These are phyloP conservation scores for Parsonsia alboflavescens DNA, from an alignment of 257 asterid genomes.

Conservation along the genomic window DNA sequence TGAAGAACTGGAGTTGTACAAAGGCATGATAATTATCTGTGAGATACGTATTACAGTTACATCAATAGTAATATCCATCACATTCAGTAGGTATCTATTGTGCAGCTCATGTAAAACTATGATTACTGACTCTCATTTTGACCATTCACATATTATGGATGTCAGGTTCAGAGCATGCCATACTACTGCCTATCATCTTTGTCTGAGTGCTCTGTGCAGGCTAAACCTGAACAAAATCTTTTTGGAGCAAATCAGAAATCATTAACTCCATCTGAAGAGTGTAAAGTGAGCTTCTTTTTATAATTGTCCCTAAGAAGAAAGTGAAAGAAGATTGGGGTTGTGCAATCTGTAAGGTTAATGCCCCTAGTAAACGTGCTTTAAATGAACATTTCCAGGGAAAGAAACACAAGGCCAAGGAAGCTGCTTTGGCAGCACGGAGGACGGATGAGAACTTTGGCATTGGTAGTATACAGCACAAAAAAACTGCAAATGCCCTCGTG, in stretches of 20 bases:
- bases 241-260: background rate
- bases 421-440: constrained; percentile 25
- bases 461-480: constrained; percentile 29
- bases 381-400: constrained; percentile 48
- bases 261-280: background rate
- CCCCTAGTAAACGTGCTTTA: constrained; percentile 33
- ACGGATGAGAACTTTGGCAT: constrained; percentile 29
- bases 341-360: constrained; percentile 45
- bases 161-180: background rate
- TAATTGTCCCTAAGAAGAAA: constrained; percentile 26
- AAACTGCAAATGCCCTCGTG: constrained; percentile 6
- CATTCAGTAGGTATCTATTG: background rate
- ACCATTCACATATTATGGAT: background rate
- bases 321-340: constrained; percentile 45
- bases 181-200: background rate
- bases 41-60: background rate
- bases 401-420: constrained; percentile 56
- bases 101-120: background rate
- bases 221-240: background rate
- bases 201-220: constrained; percentile 9
- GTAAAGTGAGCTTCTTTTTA: background rate
- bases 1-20: background rate
- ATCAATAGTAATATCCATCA: background rate
- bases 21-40: background rate
- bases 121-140: background rate